Percentiles rank a stretch among this genome's conserved stretches.
Evolutionary conservation across 345 rosid species (phyloP).

Genomic region (Populus deltoides): DNA sequence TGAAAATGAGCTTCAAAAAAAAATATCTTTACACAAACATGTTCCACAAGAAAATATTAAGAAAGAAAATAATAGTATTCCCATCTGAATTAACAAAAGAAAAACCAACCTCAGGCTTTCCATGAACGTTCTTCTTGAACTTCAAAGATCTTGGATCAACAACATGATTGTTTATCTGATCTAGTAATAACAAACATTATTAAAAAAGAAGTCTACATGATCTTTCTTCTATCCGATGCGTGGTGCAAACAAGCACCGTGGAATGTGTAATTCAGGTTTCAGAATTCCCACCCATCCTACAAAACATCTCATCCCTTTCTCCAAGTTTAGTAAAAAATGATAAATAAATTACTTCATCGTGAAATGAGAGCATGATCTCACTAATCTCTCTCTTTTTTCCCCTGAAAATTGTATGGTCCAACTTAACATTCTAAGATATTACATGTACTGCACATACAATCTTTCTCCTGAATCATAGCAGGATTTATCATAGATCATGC

Average conservation of each 20-base stretch:
- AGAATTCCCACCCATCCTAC: background rate
- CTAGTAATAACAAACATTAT: constrained; percentile 4
- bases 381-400: background rate
- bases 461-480: background rate
- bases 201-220: background rate
- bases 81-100: background rate
- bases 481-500: background rate
- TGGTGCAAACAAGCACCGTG: background rate
- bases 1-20: constrained; percentile 1
- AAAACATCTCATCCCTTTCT: background rate
- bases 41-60: background rate
- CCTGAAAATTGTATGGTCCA: background rate
- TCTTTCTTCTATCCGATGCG: background rate
- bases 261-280: background rate
- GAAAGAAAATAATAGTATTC: background rate
- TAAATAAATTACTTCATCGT: too few species aligned
- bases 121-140: constrained; percentile 71
- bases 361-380: background rate
- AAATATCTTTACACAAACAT: background rate
- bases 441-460: background rate
- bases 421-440: background rate
- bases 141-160: constrained; percentile 58
- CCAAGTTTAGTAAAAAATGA: background rate
- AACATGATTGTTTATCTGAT: constrained; percentile 31
- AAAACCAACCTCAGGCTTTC: constrained; percentile 87